Evolutionary conservation across 805 yeast species (phyloP), one percentile per base, ranked within the genome.

Genomic region (Ogataea wickerhamii): DNA sequence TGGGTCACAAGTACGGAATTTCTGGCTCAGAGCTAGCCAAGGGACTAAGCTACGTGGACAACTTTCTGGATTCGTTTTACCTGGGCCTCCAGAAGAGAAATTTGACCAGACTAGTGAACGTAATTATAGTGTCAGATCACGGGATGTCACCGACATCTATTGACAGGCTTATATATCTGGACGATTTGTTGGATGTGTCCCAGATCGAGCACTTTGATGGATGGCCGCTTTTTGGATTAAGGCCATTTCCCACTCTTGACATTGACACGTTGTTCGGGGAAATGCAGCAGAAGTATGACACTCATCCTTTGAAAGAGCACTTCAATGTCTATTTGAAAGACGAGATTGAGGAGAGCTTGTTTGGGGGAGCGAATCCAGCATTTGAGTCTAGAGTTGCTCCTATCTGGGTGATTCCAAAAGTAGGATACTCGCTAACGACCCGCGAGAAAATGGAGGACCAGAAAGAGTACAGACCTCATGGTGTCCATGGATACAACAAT

Each of bases 61-160:
- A 58, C 11, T 80, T 82, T 45, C 60, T 91, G 11, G 71, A 68
- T 12, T 55, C 65, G 4, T 41, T 87, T 27, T 63, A 70, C 12
- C 44, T 60, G 18, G 81, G 74, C 6, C 49, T 89, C 16, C 41
- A 53, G 1, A 52, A 56, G 14, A 67, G 95, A 38, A 79, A 83
- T 47, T 62, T 87, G 42, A 62, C 72, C 0, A 69, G 78, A 17
- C 70, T 87, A 28, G 84, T 83, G 14, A 89, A 91, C 56, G 61
- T 89, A 16, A 62, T 91, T 0, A 64, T 89, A 29, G 83, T 89
- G 3, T 85, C 95, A 31, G 96, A 89, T 58, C 96, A 88, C 57
- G 96, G 96, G 8, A 88, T 87, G 95, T 82, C 94, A 0, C 91
- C 95, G 5, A 83, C 95, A 1, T 73, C 86, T 1, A 74, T 79